Base-by-base conservation (phyloP, 2,329 filamentous ascomycete species). In the Paracamarosporium sp. region DNA sequence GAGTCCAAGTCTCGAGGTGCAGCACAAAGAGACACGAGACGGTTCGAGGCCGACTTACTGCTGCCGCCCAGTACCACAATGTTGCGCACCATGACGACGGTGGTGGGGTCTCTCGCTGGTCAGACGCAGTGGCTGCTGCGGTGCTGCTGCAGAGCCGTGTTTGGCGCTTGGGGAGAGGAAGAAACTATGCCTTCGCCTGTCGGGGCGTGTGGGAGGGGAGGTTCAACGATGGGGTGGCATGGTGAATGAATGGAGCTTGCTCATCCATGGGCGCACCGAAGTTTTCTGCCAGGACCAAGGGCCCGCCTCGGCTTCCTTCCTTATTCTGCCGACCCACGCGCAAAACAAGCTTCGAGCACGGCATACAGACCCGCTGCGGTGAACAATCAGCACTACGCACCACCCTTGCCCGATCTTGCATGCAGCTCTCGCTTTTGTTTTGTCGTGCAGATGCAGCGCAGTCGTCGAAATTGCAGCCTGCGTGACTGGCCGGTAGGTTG, bases 11-110 rank as follows among this genome's bases (percentile, higher is more conserved):
- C 25, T 30, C 33, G 9, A 7, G 33, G 17, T 20, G 35, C 36
- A 40, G 5, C 22, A 4, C 36, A 12, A 7, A 17, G 17, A 8
- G 17, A 11, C 27, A 28, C 15, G 28, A 20, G 28, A 45, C 27
- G 24, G 30, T 35, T 25, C 50, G 28, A 50, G 45, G 35, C 33
- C 55, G 24, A 63, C 70, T 8, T 70, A 72, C 93, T 97, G 76
- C 91, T 95, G 60, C 95, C 94, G 68, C 93, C 92, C 64, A 99
- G 88, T 62, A 99, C 86, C 73, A 97, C 92, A 65, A 99, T 92
- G 78, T 97, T 97, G 78, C 93, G 90, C 67, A 97, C 93, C 93
- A 97, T 97, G 66, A 60, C 61, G 60, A 57, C 48, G 54, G 61
- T 56, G 55, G 58, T 54, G 57, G 63, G 54, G 53, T 30, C 44